Evolutionary conservation across 805 yeast species (phyloP).

Genomic region (Candida glaebosa): DNA sequence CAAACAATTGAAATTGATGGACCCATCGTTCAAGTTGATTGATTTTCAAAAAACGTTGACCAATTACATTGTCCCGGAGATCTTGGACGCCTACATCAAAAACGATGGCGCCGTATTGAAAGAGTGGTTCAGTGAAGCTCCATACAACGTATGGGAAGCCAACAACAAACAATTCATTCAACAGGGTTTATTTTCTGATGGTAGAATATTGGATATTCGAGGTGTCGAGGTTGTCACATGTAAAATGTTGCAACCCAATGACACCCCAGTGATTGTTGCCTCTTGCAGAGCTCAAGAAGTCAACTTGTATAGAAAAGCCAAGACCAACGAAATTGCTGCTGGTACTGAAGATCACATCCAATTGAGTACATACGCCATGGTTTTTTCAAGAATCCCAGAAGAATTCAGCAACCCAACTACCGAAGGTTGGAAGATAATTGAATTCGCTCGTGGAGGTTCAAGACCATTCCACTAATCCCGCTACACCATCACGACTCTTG

Average conservation of each 20-base stretch:
- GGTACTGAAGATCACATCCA: constrained; percentile 93
- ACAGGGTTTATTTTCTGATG: constrained; percentile 88
- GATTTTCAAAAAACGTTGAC: constrained; percentile 79
- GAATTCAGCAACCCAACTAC: constrained; percentile 86
- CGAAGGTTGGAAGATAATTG: constrained; percentile 95
- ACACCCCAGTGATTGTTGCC: constrained; percentile 87
- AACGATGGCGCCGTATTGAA: constrained; percentile 84
- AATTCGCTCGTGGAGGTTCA: constrained; percentile 90
- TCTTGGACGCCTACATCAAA: constrained; percentile 89
- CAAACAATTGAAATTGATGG: constrained; percentile 80
- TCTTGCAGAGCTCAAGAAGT: constrained; percentile 97
- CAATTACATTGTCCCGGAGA: constrained; percentile 91
- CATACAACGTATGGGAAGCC: constrained; percentile 90
- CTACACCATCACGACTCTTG: background rate
- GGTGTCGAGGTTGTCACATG: constrained; percentile 91
- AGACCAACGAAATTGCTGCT: constrained; percentile 92
- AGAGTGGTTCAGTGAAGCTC: constrained; percentile 95
- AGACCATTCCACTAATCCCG: constrained; percentile 60
- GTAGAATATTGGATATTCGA: constrained; percentile 88
- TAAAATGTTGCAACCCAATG: constrained; percentile 83
- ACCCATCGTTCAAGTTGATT: constrained; percentile 80
- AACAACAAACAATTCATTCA: constrained; percentile 89
- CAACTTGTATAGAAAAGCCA: constrained; percentile 79
- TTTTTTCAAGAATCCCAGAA: constrained; percentile 88
- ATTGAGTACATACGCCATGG: constrained; percentile 94